Percentiles rank a stretch among this genome's conserved stretches.
Evolutionary conservation across 352 stramenopile genomes (phyloP).

Genomic region (Phytophthora idaei): DNA sequence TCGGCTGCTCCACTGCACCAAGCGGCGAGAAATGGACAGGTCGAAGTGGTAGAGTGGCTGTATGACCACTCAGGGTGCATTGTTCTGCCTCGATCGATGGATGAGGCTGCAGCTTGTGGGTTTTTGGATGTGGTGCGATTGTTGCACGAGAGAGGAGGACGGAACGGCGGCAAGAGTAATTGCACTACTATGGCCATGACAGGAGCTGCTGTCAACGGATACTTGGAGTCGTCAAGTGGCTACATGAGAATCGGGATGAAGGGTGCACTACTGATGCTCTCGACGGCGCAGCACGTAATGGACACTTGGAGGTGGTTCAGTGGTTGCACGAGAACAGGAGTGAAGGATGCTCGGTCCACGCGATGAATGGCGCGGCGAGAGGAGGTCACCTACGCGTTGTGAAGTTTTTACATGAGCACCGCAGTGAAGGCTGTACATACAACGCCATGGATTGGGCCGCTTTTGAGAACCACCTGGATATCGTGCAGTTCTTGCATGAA

Average conservation of each 20-base stretch:
- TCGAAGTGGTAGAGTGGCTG: constrained; percentile 28
- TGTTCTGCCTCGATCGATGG: constrained; percentile 28
- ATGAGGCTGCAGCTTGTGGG: constrained; percentile 31
- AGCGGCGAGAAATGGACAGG: constrained; percentile 19
- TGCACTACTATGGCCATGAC: constrained; percentile 32
- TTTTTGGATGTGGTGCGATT: constrained; percentile 32
- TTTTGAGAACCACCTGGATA: constrained; percentile 20
- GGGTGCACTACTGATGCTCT: constrained; percentile 26
- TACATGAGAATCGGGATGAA: constrained; percentile 27
- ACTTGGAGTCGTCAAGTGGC: constrained; percentile 33
- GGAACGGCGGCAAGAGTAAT: constrained; percentile 12
- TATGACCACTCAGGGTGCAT: constrained; percentile 27
- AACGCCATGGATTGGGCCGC: constrained; percentile 41
- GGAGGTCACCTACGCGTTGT: constrained; percentile 27
- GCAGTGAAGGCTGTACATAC: constrained; percentile 34
- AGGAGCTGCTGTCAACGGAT: constrained; percentile 25
- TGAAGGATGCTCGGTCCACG: constrained; percentile 27
- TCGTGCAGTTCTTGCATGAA: constrained; percentile 34
- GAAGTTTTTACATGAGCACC: constrained; percentile 36
- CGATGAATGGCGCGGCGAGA: constrained; percentile 33
- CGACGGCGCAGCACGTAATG: constrained; percentile 26
- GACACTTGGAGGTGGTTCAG: constrained; percentile 30
- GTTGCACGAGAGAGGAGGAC: constrained; percentile 22
- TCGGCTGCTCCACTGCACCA: constrained; percentile 32
- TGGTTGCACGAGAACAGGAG: constrained; percentile 36